phyloP scores from a whole-genome alignment of 2,329 filamentous ascomycete species.

The Chrysoporthe puriensis region DNA sequence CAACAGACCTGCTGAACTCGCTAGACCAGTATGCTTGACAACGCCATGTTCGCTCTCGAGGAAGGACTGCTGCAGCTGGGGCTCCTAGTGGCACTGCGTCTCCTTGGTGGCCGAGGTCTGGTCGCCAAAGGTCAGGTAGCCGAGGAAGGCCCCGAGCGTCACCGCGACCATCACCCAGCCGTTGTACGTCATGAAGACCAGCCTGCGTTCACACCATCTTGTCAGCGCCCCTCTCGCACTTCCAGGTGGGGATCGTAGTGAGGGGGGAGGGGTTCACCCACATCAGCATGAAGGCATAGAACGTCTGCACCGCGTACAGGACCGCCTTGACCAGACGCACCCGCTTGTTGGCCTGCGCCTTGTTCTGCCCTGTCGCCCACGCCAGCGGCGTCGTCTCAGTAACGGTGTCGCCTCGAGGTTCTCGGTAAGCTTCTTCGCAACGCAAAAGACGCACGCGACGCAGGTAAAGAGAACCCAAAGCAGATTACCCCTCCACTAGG shows the following conservation, averaged over 20 bases:
- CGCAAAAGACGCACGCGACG: conserved; percentile 6
- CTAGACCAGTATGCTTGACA: not conserved
- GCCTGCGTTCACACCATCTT: conserved; percentile 56
- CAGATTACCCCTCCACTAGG: no score
- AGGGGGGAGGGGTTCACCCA: conserved; percentile 55
- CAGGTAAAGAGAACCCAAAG: not conserved
- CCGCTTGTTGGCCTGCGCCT: conserved; percentile 63
- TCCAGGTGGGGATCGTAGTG: not conserved
- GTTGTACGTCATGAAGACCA: conserved; percentile 99
- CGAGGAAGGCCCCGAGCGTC: conserved; percentile 83
- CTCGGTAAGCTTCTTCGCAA: conserved; percentile 30
- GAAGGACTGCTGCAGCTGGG: not conserved
- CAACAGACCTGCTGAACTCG: not conserved
- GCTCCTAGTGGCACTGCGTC: conserved; percentile 82
- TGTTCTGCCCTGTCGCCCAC: conserved; percentile 71
- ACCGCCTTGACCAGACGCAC: conserved; percentile 78
- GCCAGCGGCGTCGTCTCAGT: conserved; percentile 67
- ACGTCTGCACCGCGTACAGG: conserved; percentile 91
- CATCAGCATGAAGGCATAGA: conserved; percentile 99
- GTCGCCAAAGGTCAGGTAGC: conserved; percentile 81
- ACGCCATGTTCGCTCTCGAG: not conserved
- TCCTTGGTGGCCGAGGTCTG: conserved; percentile 75
- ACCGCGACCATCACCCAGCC: conserved; percentile 96
- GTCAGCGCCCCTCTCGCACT: not conserved
- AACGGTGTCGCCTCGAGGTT: conserved; percentile 43